Evolutionary conservation across 148 eudicot species (phyloP), one percentile per base, ranked within the genome.

Genomic region (Fagopyrum esculentum): DNA sequence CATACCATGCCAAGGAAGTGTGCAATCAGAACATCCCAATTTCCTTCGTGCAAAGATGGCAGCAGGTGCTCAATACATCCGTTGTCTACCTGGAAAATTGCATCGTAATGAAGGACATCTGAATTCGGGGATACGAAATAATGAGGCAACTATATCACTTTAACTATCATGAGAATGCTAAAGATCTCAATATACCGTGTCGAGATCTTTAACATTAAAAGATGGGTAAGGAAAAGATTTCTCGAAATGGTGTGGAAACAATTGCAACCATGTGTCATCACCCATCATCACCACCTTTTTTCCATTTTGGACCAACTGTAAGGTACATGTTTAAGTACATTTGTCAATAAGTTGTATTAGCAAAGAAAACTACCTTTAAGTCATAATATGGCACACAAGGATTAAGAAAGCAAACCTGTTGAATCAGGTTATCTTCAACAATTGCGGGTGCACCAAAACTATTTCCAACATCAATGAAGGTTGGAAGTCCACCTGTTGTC

Each of bases 1-100:
- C 87, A 71, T 89, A 94, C 98, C 99, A 95, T 97, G 74, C 99
- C 99, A 73, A 95, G 99, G 83, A 92, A 95, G 81, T 95, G 99
- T 11, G 99, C 99, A 74, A 95, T 88, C 60, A 95, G 91, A 78
- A 95, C 97, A 76, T 95, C 97, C 97, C 97, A 95, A 73, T 92
- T 78, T 43, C 81, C 94, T 77, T 88, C 86, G 69, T 82, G 74
- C 74, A 95, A 81, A 54, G 91, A 78, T 15, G 97, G 99, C 72
- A 92, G 80, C 81, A 95, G 85, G 85, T 92, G 88, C 55, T 85
- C 78, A 29, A 85, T 84, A 80, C 99, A 95, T 48, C 99, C 97
- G 78, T 92, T 82, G 63, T 95, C 99, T 17, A 95, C 98, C 98
- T 93, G 86, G 40, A 56, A 48, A 74, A 30, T 45, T 30, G 71